Evolutionary conservation across 1,139 yeast species (phyloP).

Genomic region (Kodamaea ohmeri): DNA sequence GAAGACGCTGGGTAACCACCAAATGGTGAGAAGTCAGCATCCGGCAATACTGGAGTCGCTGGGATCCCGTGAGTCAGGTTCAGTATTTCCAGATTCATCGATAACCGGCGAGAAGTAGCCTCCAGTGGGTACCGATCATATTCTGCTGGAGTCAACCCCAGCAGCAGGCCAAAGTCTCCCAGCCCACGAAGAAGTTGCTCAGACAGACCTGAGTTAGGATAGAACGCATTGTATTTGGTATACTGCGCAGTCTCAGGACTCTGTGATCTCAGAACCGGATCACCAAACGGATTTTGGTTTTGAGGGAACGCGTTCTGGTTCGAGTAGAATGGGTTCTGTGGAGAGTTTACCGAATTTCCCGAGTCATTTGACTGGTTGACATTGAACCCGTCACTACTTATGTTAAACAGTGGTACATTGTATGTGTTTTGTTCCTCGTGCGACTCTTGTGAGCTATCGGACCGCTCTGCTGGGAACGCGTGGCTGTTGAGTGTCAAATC

Average conservation of each 20-base stretch:
- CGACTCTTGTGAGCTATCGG: conserved; percentile 2
- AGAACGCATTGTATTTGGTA: neutral
- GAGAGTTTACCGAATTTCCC: neutral
- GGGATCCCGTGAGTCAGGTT: conserved; percentile 5
- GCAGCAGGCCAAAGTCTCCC: conserved; percentile 3
- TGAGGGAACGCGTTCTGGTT: neutral
- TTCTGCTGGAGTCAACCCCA: conserved; percentile 15
- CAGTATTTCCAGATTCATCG: conserved; percentile 12
- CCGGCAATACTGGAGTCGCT: conserved; percentile 12
- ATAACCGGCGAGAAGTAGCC: conserved; percentile 17
- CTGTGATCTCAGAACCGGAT: neutral
- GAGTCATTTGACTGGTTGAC: neutral
- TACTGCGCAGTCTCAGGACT: conserved; percentile 2
- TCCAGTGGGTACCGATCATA: conserved; percentile 21
- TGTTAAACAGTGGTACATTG: neutral
- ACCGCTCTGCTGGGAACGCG: conserved; percentile 3
- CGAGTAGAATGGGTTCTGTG: neutral
- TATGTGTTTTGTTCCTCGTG: neutral
- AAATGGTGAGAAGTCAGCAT: conserved; percentile 65
- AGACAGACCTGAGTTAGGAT: conserved; percentile 2
- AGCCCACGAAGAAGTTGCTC: conserved; percentile 2
- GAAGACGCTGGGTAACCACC: conserved; percentile 92
- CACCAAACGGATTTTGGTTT: conserved; percentile 1
- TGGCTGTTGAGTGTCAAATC: conserved; percentile 14
- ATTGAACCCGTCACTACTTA: neutral